phyloP scores from a whole-genome alignment of 495 filamentous ascomycete species.

The Lindgomyces ingoldianus region DNA sequence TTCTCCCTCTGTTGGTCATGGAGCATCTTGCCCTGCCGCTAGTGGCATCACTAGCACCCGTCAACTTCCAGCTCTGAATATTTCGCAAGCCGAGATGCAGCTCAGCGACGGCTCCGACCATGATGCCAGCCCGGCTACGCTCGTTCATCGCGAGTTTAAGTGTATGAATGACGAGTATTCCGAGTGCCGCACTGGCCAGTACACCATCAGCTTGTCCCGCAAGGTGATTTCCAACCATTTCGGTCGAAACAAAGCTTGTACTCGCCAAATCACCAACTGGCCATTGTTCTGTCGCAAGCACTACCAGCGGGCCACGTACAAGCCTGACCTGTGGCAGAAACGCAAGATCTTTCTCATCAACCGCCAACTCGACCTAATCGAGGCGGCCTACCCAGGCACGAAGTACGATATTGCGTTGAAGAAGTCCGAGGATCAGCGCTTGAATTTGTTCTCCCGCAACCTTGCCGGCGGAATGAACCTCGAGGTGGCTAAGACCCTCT shows the following conservation, averaged over 20 bases:
- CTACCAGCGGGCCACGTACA: slow-evolving; percentile 37
- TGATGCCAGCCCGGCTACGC: background rate
- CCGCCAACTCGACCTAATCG: slow-evolving; percentile 30
- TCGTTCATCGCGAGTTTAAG: slow-evolving; percentile 25
- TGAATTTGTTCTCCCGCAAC: slow-evolving; percentile 26
- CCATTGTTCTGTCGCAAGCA: slow-evolving; percentile 37
- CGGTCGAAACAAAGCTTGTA: slow-evolving; percentile 38
- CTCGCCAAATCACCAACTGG: slow-evolving; percentile 28
- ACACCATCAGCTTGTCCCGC: slow-evolving; percentile 25
- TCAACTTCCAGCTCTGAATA: background rate
- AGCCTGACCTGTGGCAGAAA: slow-evolving; percentile 22
- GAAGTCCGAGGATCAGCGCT: slow-evolving; percentile 31
- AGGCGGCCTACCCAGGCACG: slow-evolving; percentile 28
- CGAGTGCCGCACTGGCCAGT: slow-evolving; percentile 33
- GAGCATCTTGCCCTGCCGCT: background rate
- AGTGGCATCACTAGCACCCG: background rate
- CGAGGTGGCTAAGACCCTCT: too few species aligned
- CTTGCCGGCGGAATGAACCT: too few species aligned
- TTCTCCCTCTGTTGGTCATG: background rate
- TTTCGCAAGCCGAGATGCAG: background rate
- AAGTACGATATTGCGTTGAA: slow-evolving; percentile 30
- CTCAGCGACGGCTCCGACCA: background rate
- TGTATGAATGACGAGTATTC: slow-evolving; percentile 25
- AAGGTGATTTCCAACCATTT: slow-evolving; percentile 39
- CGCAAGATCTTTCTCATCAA: slow-evolving; percentile 30